phyloP scores from a whole-genome alignment of 2,329 filamentous ascomycete genomes.

The Nannizziopsis arthrosporioides region DNA sequence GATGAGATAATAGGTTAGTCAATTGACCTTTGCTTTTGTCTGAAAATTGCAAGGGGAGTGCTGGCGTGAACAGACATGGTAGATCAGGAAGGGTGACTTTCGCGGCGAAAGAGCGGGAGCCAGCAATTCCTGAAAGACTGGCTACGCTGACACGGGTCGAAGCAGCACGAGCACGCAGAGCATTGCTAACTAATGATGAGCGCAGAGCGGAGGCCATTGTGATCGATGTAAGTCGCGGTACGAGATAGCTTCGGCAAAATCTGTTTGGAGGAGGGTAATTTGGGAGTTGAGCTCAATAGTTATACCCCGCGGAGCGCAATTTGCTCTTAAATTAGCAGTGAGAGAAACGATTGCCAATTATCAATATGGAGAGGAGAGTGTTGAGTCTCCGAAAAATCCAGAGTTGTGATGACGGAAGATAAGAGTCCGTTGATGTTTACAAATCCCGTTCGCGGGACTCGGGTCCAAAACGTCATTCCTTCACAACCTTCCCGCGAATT shows the following conservation, averaged over 20 bases:
- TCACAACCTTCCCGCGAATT: background rate
- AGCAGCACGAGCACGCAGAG: slow-evolving; percentile 51
- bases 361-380: too few species aligned
- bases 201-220: slow-evolving; percentile 48
- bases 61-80: slow-evolving; percentile 45
- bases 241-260: slow-evolving; percentile 11
- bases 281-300: background rate
- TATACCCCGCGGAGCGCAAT: too few species aligned
- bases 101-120: slow-evolving; percentile 65
- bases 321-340: too few species aligned
- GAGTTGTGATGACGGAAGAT: background rate
- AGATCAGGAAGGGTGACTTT: slow-evolving; percentile 93
- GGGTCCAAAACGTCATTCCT: background rate
- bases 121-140: slow-evolving; percentile 51
- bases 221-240: background rate
- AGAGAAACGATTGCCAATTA: too few species aligned
- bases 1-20: background rate
- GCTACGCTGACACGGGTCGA: slow-evolving; percentile 41
- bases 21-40: background rate
- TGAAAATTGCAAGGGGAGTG: background rate
- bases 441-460: background rate
- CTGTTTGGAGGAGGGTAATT: background rate
- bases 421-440: background rate
- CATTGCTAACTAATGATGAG: slow-evolving; percentile 59
- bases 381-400: background rate